Evolutionary conservation across 768 basidiomycete species (phyloP), one percentile per base, ranked within the genome.

Genomic region (Suillus plorans): DNA sequence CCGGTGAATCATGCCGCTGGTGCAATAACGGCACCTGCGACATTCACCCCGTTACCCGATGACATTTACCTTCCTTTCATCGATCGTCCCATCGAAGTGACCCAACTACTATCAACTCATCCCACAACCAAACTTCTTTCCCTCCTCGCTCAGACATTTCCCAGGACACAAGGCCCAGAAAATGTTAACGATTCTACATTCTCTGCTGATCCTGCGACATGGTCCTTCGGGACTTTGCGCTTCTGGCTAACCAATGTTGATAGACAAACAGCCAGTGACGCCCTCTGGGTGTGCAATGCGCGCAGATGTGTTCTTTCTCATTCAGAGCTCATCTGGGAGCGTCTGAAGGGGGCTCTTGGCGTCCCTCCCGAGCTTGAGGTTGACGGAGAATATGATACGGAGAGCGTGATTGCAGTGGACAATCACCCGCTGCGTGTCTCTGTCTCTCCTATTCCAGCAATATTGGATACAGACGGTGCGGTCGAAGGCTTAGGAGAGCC

Each of bases 291-390:
- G 55, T 80, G 83, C 70, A 84, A 85, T 12, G 85, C 88, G 0
- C 87, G 93, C n/a, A 83, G 82, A 62, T 94, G 93, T 69, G 85
- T 97, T 69, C 80, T 91, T 25, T 77, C 85, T 31, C 89, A 89
- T 68, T 90, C 88, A 16, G 94, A 96, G 71, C 85, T 94, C 47
- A 89, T 96, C 63, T 97, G 95, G 95, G 94, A 96, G 74, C 85
- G 94, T 63, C 80, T 96, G 71, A 95, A 95, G 70, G 90, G 87
- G 37, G 94, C 92, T 0, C 80, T 97, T 2, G 95, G 95, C 5
- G 89, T 95, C 5, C 94, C 95, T 12, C 89, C 89, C 0, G 94
- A 96, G 70, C 80, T 96, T 25, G 89, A 93, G 68, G 76, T 87
- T 39, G 58, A 42, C 10, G 28, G 28, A 20, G 88, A 90, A 53